phyloP scores from a whole-genome alignment of 1,284 basidiomycete species.

The Somion occarium region DNA sequence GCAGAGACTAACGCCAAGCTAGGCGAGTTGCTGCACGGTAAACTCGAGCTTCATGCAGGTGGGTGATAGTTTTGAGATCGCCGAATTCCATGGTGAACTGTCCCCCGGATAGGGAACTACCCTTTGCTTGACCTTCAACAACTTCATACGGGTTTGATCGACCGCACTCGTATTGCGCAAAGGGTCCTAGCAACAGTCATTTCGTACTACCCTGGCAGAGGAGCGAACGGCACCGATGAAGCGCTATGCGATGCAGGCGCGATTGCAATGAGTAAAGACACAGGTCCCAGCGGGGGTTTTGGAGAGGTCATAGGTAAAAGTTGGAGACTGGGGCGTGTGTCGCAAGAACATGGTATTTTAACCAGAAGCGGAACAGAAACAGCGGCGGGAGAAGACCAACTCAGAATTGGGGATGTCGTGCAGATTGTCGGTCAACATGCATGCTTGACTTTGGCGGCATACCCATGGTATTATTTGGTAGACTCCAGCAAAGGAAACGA shows the following conservation, averaged over 20 bases:
- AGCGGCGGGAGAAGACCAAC: conserved; percentile 22
- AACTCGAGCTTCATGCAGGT: conserved; percentile 75
- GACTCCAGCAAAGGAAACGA: conserved; percentile 50
- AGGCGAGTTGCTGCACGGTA: conserved; percentile 48
- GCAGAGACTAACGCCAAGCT: conserved; percentile 44
- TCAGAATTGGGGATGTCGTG: conserved; percentile 58
- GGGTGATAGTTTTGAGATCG: conserved; percentile 12
- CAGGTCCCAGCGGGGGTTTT: conserved; percentile 65
- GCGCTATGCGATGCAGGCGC: conserved; percentile 81
- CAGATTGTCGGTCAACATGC: conserved; percentile 74
- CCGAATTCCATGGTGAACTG: background rate
- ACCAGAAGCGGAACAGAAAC: conserved; percentile 27
- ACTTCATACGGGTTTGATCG: conserved; percentile 65
- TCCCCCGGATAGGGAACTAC: conserved; percentile 61
- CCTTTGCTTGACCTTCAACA: conserved; percentile 85
- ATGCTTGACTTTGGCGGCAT: conserved; percentile 72
- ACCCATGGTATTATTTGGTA: conserved; percentile 81
- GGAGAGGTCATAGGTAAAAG: conserved; percentile 66
- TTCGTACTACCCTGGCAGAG: conserved; percentile 72
- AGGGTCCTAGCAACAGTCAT: conserved; percentile 70
- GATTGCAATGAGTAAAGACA: conserved; percentile 84
- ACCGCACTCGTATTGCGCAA: conserved; percentile 55
- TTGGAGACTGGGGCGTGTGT: conserved; percentile 72
- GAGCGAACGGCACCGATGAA: conserved; percentile 57
- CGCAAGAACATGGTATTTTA: conserved; percentile 81